These are phyloP conservation scores for Dimocarpus longan DNA, from an alignment of 345 rosid genomes.

Conservation along the genomic window DNA sequence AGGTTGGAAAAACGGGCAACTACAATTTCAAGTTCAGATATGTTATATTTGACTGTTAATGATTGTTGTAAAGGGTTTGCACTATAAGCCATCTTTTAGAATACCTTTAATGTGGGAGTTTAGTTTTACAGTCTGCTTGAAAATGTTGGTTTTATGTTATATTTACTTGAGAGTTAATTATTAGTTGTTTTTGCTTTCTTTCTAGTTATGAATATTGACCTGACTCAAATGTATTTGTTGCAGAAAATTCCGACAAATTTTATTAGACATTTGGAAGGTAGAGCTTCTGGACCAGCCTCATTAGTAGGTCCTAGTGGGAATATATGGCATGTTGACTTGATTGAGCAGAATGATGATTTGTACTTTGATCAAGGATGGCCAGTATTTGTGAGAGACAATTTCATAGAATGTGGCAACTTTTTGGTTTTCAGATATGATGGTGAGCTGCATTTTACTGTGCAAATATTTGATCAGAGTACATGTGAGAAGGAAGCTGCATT, in stretches of 20 bases:
- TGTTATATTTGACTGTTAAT: not conserved
- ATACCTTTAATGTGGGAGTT: not conserved
- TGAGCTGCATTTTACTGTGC: constrained; percentile 51
- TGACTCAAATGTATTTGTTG: constrained; percentile 7
- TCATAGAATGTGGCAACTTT: constrained; percentile 50
- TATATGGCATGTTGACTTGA: constrained; percentile 46
- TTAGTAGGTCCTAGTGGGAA: constrained; percentile 60
- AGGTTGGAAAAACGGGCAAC: not conserved
- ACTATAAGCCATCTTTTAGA: not conserved
- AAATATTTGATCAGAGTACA: constrained; percentile 50
- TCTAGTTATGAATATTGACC: constrained; percentile 2
- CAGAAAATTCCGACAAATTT: constrained; percentile 56
- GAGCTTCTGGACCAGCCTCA: constrained; percentile 39
- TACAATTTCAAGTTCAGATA: not conserved
- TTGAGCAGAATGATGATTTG: constrained; percentile 31
- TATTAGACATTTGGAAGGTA: constrained; percentile 42
- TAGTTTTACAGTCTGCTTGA: constrained; percentile 4
- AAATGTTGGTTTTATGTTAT: not conserved
- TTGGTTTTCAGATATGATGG: constrained; percentile 63
- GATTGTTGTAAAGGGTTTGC: not conserved
- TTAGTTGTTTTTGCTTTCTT: not conserved
- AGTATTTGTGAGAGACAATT: constrained; percentile 49
- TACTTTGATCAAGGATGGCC: constrained; percentile 52
- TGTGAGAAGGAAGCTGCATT: constrained; percentile 63
- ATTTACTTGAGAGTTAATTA: not conserved